These are phyloP conservation scores for Calycina herbarum DNA, from an alignment of 2,329 filamentous ascomycete species.

Conservation along the genomic window DNA sequence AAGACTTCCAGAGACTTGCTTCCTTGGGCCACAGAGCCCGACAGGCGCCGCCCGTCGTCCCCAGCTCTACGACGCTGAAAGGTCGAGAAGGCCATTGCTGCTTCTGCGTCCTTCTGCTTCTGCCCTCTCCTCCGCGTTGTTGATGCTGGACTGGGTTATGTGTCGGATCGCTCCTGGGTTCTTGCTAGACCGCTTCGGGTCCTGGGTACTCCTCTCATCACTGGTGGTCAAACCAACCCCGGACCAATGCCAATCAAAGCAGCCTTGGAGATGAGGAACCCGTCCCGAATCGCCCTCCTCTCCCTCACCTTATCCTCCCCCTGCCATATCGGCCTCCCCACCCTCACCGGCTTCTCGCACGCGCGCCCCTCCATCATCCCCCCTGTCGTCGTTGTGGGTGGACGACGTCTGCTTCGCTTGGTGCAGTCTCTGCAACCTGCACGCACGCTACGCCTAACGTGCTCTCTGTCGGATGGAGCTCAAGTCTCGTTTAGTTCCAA, in stretches of 20 bases:
- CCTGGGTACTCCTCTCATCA: background rate
- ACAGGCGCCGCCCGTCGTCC: background rate
- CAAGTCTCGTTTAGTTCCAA: background rate
- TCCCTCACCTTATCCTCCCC: background rate
- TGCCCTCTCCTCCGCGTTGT: background rate
- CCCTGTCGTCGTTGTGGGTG: background rate
- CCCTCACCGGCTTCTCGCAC: constrained; percentile 2
- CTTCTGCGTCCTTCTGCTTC: constrained; percentile 5
- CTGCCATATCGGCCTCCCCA: background rate
- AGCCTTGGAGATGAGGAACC: background rate
- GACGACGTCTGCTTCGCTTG: background rate
- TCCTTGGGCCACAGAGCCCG: background rate
- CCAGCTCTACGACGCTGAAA: background rate
- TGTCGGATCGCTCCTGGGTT: background rate
- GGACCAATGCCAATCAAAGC: background rate
- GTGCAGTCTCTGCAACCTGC: background rate
- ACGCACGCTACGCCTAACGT: background rate
- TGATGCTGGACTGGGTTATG: background rate
- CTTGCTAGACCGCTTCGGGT: background rate
- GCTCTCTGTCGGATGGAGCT: background rate
- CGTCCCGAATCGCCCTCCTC: background rate
- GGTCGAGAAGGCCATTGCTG: background rate
- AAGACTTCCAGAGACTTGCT: background rate
- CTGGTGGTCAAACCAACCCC: background rate
- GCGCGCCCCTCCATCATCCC: background rate